Conservation (phyloP, 768 basidiomycete species). For the Paxillus ammoniavirescens region DNA sequence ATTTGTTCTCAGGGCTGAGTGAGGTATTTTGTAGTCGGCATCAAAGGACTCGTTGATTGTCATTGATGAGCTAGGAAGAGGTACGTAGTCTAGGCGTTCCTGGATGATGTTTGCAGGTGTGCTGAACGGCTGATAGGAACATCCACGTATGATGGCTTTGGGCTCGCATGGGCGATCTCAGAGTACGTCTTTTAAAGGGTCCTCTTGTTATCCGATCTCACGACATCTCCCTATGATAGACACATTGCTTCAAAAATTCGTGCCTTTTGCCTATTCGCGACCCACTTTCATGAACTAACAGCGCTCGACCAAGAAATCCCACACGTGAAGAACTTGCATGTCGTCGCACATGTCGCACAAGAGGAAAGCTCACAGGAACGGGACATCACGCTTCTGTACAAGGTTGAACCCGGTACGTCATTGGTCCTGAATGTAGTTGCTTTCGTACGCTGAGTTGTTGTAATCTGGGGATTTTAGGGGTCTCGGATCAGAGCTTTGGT, state of each 20-base stretch:
- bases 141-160: conserved; percentile 97
- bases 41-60: conserved; percentile 92
- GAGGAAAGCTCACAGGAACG: conserved; percentile 47
- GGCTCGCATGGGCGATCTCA: conserved; percentile 97
- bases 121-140: conserved; percentile 56
- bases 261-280: conserved; percentile 95
- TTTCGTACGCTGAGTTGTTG: conserved; percentile 1
- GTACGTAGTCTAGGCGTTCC: conserved; percentile 32
- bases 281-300: conserved; percentile 97
- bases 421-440: background rate
- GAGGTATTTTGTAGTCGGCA: conserved; percentile 58
- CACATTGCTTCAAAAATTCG: conserved; percentile 91
- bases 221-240: conserved; percentile 37
- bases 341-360: conserved; percentile 84
- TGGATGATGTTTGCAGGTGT: background rate
- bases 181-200: conserved; percentile 55
- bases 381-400: conserved; percentile 81
- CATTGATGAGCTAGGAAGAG: conserved; percentile 95
- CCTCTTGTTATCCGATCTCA: too few species aligned
- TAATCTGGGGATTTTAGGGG: conserved; percentile 44
- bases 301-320: conserved; percentile 81
- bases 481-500: conserved; percentile 97
- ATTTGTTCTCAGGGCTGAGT: background rate
- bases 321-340: conserved; percentile 93
- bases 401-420: conserved; percentile 70